Base-by-base conservation (phyloP, 441 rosid genomes). In the Arabidopsis hybrid region DNA sequence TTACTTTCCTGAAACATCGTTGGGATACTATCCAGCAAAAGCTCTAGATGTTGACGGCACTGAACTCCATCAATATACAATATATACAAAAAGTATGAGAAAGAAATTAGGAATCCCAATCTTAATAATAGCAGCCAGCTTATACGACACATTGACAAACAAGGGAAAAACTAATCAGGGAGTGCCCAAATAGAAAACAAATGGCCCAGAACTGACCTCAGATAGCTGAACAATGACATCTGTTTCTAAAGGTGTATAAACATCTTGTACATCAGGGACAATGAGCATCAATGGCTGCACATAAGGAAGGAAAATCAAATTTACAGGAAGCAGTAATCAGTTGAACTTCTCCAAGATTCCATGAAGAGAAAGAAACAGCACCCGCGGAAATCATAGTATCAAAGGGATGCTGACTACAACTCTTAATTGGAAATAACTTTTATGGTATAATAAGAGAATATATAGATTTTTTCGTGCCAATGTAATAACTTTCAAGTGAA, bases 31-130 rank as follows among this genome's bases (percentile, higher is more conserved):
- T 96, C 99, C 79, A 96, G 88, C 83, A 96, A 81, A 59, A 87
- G 86, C 89, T 92, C 98, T 77, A 96, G 78, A 82, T 94, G 99
- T 78, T 90, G 95, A 72, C 96, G 96, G 75, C 99, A 96, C 99
- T 94, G 78, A 49, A 75, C 78, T 72, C 72, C 26, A 71, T 67
- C 26, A 72, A 65, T 35, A 50, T 16, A 45, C 13, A 51, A 7
- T 42, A 18, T 64, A 32, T 35, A 47, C 11, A 74, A 53, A 62
- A 47, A 8, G 35, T 60, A 71, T 31, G 59, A 18, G 53, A 71
- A 65, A 46, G 17, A 67, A 55, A 38, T 12, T 78, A 53, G 60
- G 62, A 55, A 10, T 52, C 12, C n/a, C 18, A 55, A 72, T 34
- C 13, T 71, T 57, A 77, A 51, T 43, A 59, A 76, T 62, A 57